Percentiles rank a stretch among this genome's conserved stretches.
phyloP scores from a whole-genome alignment of 2,329 filamentous ascomycete species.

The Phaeosphaeriaceae sp. region DNA sequence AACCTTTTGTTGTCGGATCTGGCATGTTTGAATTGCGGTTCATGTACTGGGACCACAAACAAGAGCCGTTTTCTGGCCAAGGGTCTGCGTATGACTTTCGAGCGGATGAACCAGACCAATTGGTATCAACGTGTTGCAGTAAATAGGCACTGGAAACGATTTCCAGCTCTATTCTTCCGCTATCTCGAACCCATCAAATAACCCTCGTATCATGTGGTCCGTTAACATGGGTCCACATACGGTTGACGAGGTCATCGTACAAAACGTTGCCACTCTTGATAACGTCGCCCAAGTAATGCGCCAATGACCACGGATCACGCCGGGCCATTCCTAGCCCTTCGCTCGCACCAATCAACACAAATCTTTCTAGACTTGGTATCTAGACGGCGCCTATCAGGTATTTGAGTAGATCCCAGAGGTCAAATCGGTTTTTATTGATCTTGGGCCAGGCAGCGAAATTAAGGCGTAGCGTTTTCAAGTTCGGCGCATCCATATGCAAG shows the following conservation, averaged over 20 bases:
- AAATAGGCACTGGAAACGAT: slow-evolving; percentile 32
- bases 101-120: slow-evolving; percentile 20
- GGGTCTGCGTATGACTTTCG: slow-evolving; percentile 20
- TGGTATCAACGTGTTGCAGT: slow-evolving; percentile 19
- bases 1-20: slow-evolving; percentile 19
- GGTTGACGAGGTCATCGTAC: slow-evolving; percentile 42
- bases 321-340: slow-evolving; percentile 39
- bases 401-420: slow-evolving; percentile 43
- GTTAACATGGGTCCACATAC: slow-evolving; percentile 40
- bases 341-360: slow-evolving; percentile 42
- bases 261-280: no score
- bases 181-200: slow-evolving; percentile 37
- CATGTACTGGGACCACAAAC: slow-evolving; percentile 35
- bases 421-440: slow-evolving; percentile 34
- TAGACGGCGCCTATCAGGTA: slow-evolving; percentile 35
- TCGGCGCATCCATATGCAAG: slow-evolving; percentile 35
- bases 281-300: slow-evolving; percentile 49
- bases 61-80: slow-evolving; percentile 43
- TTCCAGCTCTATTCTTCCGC: slow-evolving; percentile 39
- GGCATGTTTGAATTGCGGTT: slow-evolving; percentile 26
- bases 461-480: slow-evolving; percentile 40
- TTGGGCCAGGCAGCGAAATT: slow-evolving; percentile 46
- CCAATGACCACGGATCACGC: slow-evolving; percentile 44
- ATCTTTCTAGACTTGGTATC: slow-evolving; percentile 31
- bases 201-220: slow-evolving; percentile 28